Base-by-base conservation (phyloP, 2,329 filamentous ascomycete genomes). In the Eutypa lata region DNA sequence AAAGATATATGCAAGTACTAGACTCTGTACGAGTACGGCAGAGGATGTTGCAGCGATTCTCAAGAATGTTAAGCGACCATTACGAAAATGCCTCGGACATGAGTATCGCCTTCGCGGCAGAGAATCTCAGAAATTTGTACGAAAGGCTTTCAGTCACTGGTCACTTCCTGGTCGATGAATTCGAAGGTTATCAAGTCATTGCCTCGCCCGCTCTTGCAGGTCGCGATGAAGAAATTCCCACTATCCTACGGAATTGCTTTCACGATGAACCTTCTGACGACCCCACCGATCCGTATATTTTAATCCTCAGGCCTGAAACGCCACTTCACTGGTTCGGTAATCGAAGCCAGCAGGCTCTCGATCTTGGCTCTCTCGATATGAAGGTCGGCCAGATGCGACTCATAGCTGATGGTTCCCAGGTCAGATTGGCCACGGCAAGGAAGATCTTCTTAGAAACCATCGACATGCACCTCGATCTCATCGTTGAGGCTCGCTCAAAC, bases 71-170 rank as follows among this genome's bases (percentile, higher is more conserved):
- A 51, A 92, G 89, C 62, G 90, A 96, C 66, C 86, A 93, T 53
- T 99, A 99, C 65, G 94, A 99, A 70, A 97, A 99, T 66, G 90
- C 90, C 5, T 96, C 91, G 10, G 94, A 99, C 70, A 96, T 94
- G 71, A 96, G 90, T 69, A 88, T 97, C 65, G 86, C 88, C 35
- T 81, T 91, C 44, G 66, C 74, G 4, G 79, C 82, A 8, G 84
- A 89, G 31, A 81, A 83, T 55, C 78, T 95, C 55, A 85, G 87
- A 54, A 84, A 89, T 37, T 81, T 99, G 26, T 89, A 92, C 58
- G 89, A 95, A 60, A 84, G 90, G 22, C 79, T 99, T 8, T 83
- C 90, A 13, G 79, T 88, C 42, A 88, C 90, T 1, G 90, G 90
- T 3, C 94, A 99, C 68, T 95, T 97, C 64, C 81, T 96, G 28